Evolutionary conservation across 2,329 filamentous ascomycete genomes (phyloP).

Genomic region (Colletotrichum navitas): DNA sequence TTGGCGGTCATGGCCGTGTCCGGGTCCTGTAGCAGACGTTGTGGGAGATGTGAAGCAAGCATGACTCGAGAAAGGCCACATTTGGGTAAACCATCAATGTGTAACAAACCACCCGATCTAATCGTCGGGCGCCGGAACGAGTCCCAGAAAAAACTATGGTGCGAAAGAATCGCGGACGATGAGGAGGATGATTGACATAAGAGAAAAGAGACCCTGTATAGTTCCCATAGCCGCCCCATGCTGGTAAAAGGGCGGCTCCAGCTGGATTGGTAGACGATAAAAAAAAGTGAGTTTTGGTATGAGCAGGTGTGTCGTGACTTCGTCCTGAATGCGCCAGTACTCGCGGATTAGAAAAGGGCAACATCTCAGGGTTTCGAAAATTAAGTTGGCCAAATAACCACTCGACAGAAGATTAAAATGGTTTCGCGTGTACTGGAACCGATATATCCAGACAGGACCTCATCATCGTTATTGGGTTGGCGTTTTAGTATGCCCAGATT

Average conservation of each 20-base stretch:
- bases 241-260: conserved; percentile 36
- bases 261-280: conserved; percentile 37
- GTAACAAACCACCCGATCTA: conserved; percentile 41
- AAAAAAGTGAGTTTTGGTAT: conserved; percentile 42
- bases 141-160: conserved; percentile 36
- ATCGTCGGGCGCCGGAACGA: conserved; percentile 36
- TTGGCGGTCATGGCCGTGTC: conserved; percentile 39
- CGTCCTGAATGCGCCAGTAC: conserved; percentile 43
- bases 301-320: conserved; percentile 43
- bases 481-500: conserved; percentile 83
- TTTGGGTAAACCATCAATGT: conserved; percentile 41
- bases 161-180: conserved; percentile 38
- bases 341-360: conserved; percentile 43
- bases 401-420: conserved; percentile 43
- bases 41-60: conserved; percentile 42
- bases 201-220: conserved; percentile 34
- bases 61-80: conserved; percentile 43
- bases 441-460: conserved; percentile 43
- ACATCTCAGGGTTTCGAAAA: conserved; percentile 41
- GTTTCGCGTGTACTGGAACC: conserved; percentile 43
- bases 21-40: conserved; percentile 39
- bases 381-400: conserved; percentile 42
- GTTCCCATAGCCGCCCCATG: conserved; percentile 38
- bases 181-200: conserved; percentile 31
- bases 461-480: conserved; percentile 26